Evolutionary conservation across 768 basidiomycete species (phyloP), one percentile per base, ranked within the genome.

Genomic region (Crucibulum laeve): DNA sequence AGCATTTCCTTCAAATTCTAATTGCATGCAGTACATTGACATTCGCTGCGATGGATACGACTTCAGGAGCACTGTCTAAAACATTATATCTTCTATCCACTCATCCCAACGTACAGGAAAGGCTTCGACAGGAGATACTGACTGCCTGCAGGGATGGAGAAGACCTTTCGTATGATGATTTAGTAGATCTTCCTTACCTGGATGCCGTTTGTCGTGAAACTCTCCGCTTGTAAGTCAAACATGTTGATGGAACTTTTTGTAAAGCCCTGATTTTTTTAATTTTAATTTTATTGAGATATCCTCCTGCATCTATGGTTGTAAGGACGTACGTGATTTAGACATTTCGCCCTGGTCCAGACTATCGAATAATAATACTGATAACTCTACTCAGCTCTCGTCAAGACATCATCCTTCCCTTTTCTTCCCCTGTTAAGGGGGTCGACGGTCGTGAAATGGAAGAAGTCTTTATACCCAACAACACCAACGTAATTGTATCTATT

Each of bases 41-140:
- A 15, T 62, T 69, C 37, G 71, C 71, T 0, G 72, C 63, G 1
- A 67, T 65, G 45, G 73, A 74, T 48, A 74, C 72, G 0, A 74
- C 73, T 0, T 69, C 72, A 8, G 58, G 53, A n/a, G 65, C 65
- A 2, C 52, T 75, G 10, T 56, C 64, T 5, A 60, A 67, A 0
- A 63, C 54, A 10, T 38, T 77, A n/a, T 52, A 63, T 24, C 48
- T 64, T 4, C 60, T 76, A 4, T 55, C 69, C 2, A 41, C 46
- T 4, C 50, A 62, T 43, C 52, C 46, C n/a, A 53, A 60, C 6
- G 54, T 52, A 1, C 67, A 68, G 38, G 59, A 63, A 3, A 66
- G 53, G 35, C 53, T 74, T 17, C 60, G 73, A 8, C 13, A 53
- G 5, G 71, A 73, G 46, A 49, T 74, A 18, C 24, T 41, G 1